Conservation (phyloP, 805 yeast species). For the Spathaspora sp. region DNA sequence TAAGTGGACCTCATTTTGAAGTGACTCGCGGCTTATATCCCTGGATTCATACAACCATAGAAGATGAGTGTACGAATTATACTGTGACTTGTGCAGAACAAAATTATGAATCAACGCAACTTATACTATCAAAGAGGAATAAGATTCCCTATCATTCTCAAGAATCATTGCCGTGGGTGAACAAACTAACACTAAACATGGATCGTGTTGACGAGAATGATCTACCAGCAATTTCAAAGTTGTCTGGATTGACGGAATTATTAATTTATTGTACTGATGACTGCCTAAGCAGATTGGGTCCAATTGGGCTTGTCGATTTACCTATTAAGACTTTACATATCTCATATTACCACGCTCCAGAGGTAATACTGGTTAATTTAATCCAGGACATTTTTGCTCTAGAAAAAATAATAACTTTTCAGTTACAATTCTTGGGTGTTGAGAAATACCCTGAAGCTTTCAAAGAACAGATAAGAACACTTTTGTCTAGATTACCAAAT, state of each 20-base stretch:
- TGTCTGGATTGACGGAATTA: background rate
- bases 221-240: background rate
- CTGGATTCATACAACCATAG: background rate
- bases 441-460: background rate
- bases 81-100: background rate
- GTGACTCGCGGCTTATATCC: background rate
- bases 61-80: background rate
- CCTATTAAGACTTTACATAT: background rate
- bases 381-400: background rate
- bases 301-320: background rate
- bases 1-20: background rate
- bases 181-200: background rate
- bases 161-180: background rate
- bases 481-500: background rate
- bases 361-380: background rate
- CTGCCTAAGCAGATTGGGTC: background rate
- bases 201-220: background rate
- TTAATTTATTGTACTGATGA: background rate
- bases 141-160: background rate
- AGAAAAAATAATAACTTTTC: background rate
- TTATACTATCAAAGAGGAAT: background rate
- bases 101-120: background rate
- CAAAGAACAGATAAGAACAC: background rate
- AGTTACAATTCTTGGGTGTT: background rate
- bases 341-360: too few relatives aligned